Conservation (phyloP, 192 early-diverging fungal species). For the Backusella tuberculispora region DNA sequence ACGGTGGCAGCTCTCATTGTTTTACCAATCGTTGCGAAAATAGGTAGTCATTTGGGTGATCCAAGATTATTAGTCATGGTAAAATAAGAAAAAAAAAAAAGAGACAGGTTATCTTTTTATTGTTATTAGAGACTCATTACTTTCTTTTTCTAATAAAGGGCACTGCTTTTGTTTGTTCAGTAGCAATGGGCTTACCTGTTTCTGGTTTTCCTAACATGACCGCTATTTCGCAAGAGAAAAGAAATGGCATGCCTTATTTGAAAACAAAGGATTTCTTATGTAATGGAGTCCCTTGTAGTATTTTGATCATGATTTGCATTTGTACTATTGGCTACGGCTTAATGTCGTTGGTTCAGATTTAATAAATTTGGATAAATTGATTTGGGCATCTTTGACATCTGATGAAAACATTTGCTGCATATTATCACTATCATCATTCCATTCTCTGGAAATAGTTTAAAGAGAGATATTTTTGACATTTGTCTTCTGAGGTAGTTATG, state of each 20-base stretch:
- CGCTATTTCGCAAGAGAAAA: constrained; percentile 90
- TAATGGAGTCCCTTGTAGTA: constrained; percentile 76
- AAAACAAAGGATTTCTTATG: constrained; percentile 82
- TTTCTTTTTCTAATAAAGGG: constrained; percentile 37
- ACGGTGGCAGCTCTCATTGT: constrained; percentile 95
- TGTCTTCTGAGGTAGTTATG: too few relatives aligned
- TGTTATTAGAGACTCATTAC: not conserved
- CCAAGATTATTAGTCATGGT: constrained; percentile 82
- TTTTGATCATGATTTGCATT: constrained; percentile 73
- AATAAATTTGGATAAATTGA: not conserved
- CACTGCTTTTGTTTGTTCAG: constrained; percentile 82
- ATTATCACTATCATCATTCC: not conserved
- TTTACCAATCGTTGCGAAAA: constrained; percentile 87
- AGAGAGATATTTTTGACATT: too few relatives aligned
- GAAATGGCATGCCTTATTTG: constrained; percentile 82
- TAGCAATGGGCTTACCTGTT: constrained; percentile 91
- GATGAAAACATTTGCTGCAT: not conserved
- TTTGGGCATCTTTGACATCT: not conserved
- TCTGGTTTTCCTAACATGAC: constrained; percentile 98
- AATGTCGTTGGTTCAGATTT: constrained; percentile 48
- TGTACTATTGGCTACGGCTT: constrained; percentile 78
- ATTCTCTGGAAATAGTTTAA: too few relatives aligned
- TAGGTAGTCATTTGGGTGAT: constrained; percentile 78
- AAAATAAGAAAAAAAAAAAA: not conserved
- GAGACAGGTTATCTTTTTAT: constrained; percentile 30